Conservation (phyloP, 176 grass and related monocot genomes). For the Oryza punctata region DNA sequence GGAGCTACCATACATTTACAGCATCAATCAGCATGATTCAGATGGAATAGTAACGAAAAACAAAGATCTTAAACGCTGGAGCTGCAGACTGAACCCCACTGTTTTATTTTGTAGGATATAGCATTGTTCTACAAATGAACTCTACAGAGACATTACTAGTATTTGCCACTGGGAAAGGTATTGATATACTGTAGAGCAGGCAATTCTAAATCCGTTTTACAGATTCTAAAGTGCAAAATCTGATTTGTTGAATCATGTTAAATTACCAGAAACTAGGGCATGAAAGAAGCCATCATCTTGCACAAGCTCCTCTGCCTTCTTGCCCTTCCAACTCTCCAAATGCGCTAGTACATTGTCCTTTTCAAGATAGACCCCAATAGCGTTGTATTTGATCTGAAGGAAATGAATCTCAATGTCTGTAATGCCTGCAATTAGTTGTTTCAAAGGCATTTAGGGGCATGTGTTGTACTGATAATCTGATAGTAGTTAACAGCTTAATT, state of each 20-base stretch:
- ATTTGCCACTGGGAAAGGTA: background rate
- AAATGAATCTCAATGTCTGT: constrained; percentile 96
- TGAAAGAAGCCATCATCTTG: constrained; percentile 66
- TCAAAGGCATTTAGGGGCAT: background rate
- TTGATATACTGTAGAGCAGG: background rate
- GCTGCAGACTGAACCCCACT: no score
- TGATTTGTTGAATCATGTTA: background rate
- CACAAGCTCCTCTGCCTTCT: constrained; percentile 34
- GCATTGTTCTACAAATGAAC: no score
- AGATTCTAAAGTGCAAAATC: background rate
- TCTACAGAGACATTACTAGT: background rate
- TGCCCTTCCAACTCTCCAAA: constrained; percentile 61
- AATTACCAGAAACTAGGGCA: constrained; percentile 54
- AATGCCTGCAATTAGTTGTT: constrained; percentile 47
- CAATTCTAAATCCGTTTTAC: no score
- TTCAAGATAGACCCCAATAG: constrained; percentile 78
- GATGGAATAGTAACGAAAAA: background rate
- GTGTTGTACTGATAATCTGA: background rate
- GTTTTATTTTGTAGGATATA: background rate
- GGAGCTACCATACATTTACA: constrained; percentile 40
- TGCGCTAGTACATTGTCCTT: constrained; percentile 27
- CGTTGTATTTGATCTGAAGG: constrained; percentile 93
- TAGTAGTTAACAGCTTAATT: background rate
- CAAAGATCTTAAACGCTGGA: no score
- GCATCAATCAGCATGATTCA: background rate